Percentiles rank a stretch among this genome's conserved stretches.
Evolutionary conservation across 257 asterid genomes (phyloP).

Genomic region (Sherardia arvensis): DNA sequence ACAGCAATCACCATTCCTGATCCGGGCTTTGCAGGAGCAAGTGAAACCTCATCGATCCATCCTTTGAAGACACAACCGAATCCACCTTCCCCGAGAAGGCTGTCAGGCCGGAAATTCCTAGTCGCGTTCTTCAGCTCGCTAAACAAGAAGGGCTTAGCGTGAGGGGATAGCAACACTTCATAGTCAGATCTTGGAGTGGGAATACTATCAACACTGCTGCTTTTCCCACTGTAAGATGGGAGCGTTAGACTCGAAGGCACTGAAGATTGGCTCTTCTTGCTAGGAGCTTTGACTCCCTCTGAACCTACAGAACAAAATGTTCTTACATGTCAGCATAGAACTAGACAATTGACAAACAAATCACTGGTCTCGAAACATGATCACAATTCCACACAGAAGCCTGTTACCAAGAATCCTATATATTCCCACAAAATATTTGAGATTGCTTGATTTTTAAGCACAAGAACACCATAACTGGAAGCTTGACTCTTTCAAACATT

Average conservation of each 20-base stretch:
- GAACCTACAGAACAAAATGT: conserved; percentile 8
- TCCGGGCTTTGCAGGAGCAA: conserved; percentile 70
- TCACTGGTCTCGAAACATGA: background rate
- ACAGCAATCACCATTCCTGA: conserved; percentile 92
- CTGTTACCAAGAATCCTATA: background rate
- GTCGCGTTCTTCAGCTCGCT: conserved; percentile 79
- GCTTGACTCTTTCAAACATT: background rate
- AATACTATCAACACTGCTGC: conserved; percentile 50
- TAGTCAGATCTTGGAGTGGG: conserved; percentile 87
- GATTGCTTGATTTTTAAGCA: background rate
- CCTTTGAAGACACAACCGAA: conserved; percentile 92
- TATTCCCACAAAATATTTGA: no score
- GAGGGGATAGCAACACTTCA: conserved; percentile 66
- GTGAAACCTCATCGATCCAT: conserved; percentile 75
- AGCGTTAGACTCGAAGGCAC: conserved; percentile 42
- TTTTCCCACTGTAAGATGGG: conserved; percentile 48
- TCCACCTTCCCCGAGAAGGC: conserved; percentile 98
- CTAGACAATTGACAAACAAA: background rate
- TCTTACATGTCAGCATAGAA: conserved; percentile 2
- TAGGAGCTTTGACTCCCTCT: conserved; percentile 41
- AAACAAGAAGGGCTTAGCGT: conserved; percentile 69
- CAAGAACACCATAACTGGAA: background rate
- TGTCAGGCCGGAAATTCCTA: conserved; percentile 77
- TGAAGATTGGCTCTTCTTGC: conserved; percentile 41
- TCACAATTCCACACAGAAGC: background rate